Base-by-base conservation (phyloP, 352 stramenopile genomes). In the Phytopythium montanum region DNA sequence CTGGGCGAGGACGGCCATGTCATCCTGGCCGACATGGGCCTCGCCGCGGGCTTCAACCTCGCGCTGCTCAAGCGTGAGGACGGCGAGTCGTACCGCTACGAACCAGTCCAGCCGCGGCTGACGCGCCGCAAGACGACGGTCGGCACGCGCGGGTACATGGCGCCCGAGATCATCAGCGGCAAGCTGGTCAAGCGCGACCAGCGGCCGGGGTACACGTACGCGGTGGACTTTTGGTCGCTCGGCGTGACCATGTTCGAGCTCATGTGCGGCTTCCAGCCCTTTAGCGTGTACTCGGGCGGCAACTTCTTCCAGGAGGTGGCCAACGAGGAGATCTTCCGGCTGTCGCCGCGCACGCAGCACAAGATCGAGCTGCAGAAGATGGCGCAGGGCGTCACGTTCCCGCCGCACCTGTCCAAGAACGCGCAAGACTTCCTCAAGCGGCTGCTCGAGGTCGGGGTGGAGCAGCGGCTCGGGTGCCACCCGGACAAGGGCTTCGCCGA, bases 131-230 rank as follows among this genome's bases (percentile, higher is more conserved):
- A 90, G 71, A 92, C 80, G 13, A 90, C 81, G 4, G 90, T 97
- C 25, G 90, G 90, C 5, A 96, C 88, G 12, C 76, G 88, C 59
- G 90, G 88, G 2, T 96, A 97, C 70, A 95, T 97, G 88, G 87
- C 87, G n/a, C 88, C 87, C 4, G 90, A 97, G 62, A 94, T 97
- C 64, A 92, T 96, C 29, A 90, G 81, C 0, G 84, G 89, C 29
- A 90, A 96, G 58, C 68, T 89, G n/a, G 72, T 93, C 39, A 86
- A 88, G 54, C 75, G 83, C 23, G 76, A 90, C 28, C 80, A 95
- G 64, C 80, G 82, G 2, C 78, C 81, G 4, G 87, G 87, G 5
- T 94, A 94, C 61, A 91, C 79, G 21, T 84, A 68, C 46, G 77
- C 81, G 13, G 79, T 93, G 23, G 82, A 93, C 62, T 92, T 85